Conservation (phyloP, 2,329 filamentous ascomycete genomes). For the Fusarium sp. region DNA sequence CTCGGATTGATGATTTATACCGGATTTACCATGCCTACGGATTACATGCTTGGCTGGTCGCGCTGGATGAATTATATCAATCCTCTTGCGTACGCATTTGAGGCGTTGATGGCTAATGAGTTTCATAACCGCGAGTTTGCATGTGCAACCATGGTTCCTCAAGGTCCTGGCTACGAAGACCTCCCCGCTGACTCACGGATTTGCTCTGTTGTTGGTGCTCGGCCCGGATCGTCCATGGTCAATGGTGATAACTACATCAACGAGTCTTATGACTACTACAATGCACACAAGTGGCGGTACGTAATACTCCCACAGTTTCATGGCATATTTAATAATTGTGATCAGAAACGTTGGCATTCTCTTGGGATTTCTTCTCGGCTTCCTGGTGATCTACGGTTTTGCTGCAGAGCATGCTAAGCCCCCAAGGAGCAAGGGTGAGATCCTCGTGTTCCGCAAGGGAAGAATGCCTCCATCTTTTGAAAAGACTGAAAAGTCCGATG, state of each 20-base stretch:
- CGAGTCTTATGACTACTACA: constrained; percentile 69
- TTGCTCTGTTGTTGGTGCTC: constrained; percentile 68
- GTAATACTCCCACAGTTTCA: rapidly evolving
- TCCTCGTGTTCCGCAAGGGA: constrained; percentile 74
- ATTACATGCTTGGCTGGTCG: constrained; percentile 49
- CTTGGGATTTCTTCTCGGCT: constrained; percentile 73
- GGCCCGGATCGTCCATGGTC: constrained; percentile 67
- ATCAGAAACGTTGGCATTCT: constrained; percentile 77
- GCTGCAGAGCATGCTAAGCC: constrained; percentile 76
- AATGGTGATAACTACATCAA: constrained; percentile 74
- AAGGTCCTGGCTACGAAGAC: constrained; percentile 51
- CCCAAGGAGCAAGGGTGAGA: constrained; percentile 74
- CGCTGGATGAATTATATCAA: constrained; percentile 77
- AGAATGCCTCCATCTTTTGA: constrained; percentile 71
- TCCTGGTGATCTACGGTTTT: constrained; percentile 74
- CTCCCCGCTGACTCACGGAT: constrained; percentile 63
- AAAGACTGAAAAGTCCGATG: constrained; percentile 61
- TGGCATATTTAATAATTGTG: rapidly evolving
- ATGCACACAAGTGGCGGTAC: constrained; percentile 68
- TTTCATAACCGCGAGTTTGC: constrained; percentile 66
- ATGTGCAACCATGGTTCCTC: constrained; percentile 67
- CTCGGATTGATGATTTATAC: constrained; percentile 68
- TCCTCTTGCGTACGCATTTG: constrained; percentile 69
- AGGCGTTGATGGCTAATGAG: constrained; percentile 49
- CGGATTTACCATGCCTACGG: constrained; percentile 47